These are phyloP conservation scores for Fusarium solani-melongenae DNA, from an alignment of 2,329 filamentous ascomycete species.

Conservation along the genomic window DNA sequence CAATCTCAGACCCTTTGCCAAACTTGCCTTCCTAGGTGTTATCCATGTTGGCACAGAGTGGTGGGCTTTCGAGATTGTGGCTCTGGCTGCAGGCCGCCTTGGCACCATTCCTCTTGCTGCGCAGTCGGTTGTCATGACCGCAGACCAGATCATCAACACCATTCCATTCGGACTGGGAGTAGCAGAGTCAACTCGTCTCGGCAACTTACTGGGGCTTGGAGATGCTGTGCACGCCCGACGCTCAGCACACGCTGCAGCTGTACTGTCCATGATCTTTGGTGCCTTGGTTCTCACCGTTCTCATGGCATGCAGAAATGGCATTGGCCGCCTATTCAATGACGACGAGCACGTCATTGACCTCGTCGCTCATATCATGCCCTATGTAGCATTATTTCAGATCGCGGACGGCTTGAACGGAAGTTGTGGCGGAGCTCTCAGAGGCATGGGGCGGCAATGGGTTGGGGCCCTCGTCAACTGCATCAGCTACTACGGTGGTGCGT, in stretches of 20 bases:
- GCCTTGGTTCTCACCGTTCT: conserved; percentile 73
- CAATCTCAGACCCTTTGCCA: conserved; percentile 77
- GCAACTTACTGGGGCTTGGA: conserved; percentile 80
- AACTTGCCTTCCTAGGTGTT: conserved; percentile 79
- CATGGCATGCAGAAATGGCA: conserved; percentile 76
- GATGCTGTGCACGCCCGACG: conserved; percentile 73
- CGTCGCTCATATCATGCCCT: conserved; percentile 83
- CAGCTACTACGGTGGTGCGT: conserved; percentile 84
- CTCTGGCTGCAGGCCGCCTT: conserved; percentile 81
- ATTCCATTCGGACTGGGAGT: conserved; percentile 90
- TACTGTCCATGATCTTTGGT: conserved; percentile 77
- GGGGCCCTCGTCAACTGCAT: conserved; percentile 84
- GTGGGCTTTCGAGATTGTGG: conserved; percentile 95
- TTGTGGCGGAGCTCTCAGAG: conserved; percentile 82
- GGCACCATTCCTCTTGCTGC: conserved; percentile 84
- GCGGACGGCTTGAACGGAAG: conserved; percentile 88
- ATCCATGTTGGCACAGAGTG: conserved; percentile 90
- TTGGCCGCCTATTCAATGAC: conserved; percentile 84
- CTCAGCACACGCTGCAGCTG: conserved; percentile 80
- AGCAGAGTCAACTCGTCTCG: conserved; percentile 80
- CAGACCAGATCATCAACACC: conserved; percentile 85
- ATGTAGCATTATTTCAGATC: conserved; percentile 89
- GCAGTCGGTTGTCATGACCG: conserved; percentile 90
- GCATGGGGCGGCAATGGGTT: conserved; percentile 88
- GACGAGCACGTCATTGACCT: conserved; percentile 77